Evolutionary conservation across 1,284 basidiomycete species (phyloP), one percentile per base, ranked within the genome.

Genomic region (Kwoniella shivajii): DNA sequence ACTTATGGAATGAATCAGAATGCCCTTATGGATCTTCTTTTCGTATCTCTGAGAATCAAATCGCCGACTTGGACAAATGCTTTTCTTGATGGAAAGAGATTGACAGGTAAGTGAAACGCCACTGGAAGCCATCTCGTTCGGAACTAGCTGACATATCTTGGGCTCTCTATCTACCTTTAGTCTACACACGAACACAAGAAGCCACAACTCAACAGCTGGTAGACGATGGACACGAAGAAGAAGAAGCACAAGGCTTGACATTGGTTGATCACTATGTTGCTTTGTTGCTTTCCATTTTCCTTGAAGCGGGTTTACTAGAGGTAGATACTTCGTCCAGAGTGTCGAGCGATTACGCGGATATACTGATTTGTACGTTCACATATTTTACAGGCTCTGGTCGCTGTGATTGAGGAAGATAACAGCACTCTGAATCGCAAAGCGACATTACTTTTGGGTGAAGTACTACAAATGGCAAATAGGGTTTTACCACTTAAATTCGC

Each of bases 261-360:
- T 78, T 98, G 6, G 88, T 92, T 2, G 93, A 98, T 70, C 95
- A 99, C 70, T 99, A 92, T 72, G 85, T 95, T 42, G 88, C 89
- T 0, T 81, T 99, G n/a, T 80, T 99, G 2, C 82, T 98, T 7
- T 82, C 91, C 13, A 84, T 97, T 4, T 87, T 98, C 58, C 85
- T 88, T 14, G 88, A 94, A 64, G 88, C 90, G 2, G 95, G 94
- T 9, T 79, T 99, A 1, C 79, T 92, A 37, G 91, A 94, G 73
- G 92, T 92, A 61, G 64, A 84, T 74, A 2, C 2, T 6, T 9
- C 6, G 22, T 20, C 4, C 27, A 29, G 18, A 37, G 1, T 1
- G 14, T 16, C 24, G 6, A 18, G 26, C 16, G 33, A 14, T 51
- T 4, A 24, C 4, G n/a, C 27, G 26, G 16, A 44, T 34, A 20